Conservation (phyloP, 1,284 basidiomycete species). For the Lentinula novae-zelandiae region DNA sequence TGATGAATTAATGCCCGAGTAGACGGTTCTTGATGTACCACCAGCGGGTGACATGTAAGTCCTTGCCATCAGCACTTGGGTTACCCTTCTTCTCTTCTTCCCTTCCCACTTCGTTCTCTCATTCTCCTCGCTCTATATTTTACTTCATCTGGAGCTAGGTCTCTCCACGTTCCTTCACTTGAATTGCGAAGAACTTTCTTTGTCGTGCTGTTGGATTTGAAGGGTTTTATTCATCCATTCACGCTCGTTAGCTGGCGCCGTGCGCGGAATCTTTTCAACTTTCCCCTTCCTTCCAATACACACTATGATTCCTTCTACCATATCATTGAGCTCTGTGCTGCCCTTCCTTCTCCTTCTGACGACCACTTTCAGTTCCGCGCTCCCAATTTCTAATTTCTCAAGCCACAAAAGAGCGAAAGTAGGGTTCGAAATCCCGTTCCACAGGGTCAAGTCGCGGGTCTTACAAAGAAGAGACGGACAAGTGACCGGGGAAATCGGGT, state of each 20-base stretch:
- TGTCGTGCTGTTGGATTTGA: not conserved
- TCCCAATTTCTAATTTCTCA: not conserved
- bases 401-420: not conserved
- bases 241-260: not conserved
- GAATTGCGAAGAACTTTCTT: not conserved
- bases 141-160: not conserved
- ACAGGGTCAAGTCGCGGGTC: not conserved
- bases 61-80: not conserved
- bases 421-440: not conserved
- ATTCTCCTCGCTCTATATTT: not conserved
- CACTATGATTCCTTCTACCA: not conserved
- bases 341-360: not conserved
- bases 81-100: not conserved
- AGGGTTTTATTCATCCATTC: not conserved
- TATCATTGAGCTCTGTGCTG: not conserved
- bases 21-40: not conserved
- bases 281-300: not conserved
- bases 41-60: not conserved
- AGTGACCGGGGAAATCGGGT: slow-evolving; percentile 14
- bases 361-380: not conserved
- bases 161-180: not conserved
- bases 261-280: not conserved
- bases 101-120: not conserved
- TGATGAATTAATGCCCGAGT: not conserved
- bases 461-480: slow-evolving; percentile 5